Evolutionary conservation across 2,329 filamentous ascomycete species (phyloP).

Genomic region (Colletotrichum sp.): DNA sequence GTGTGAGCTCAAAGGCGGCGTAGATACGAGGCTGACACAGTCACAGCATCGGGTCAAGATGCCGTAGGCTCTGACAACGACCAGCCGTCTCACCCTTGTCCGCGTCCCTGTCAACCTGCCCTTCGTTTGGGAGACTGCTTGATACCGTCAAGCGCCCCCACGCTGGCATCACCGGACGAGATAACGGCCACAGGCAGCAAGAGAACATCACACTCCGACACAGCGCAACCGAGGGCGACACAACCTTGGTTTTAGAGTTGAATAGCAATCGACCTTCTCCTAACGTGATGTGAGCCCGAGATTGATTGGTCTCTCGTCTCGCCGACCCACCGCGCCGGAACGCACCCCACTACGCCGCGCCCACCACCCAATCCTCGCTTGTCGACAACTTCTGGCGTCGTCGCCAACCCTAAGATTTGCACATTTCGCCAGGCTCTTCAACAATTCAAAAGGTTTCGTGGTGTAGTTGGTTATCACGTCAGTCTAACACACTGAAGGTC

Average conservation of each 20-base stretch:
- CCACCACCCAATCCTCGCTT: not conserved
- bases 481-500: slow-evolving; percentile 43
- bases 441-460: slow-evolving; percentile 21
- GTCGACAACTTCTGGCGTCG: not conserved
- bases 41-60: not conserved
- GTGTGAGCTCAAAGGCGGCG: not conserved
- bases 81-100: not conserved
- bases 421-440: rapidly evolving
- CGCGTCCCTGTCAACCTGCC: not conserved
- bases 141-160: not conserved
- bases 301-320: slow-evolving; percentile 1
- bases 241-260: not conserved
- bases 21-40: not conserved
- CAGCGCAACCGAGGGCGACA: not conserved
- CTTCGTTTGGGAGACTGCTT: not conserved
- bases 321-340: slow-evolving; percentile 3
- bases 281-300: not conserved
- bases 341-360: not conserved
- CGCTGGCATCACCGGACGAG: not conserved
- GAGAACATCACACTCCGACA: not conserved
- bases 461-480: slow-evolving; percentile 54
- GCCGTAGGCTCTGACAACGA: not conserved
- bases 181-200: not conserved
- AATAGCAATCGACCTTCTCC: not conserved
- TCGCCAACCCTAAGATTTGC: not conserved